Percentiles rank a stretch among this genome's conserved stretches.
phyloP scores from a whole-genome alignment of 139 green algal species.

The Haematococcus sp. region DNA sequence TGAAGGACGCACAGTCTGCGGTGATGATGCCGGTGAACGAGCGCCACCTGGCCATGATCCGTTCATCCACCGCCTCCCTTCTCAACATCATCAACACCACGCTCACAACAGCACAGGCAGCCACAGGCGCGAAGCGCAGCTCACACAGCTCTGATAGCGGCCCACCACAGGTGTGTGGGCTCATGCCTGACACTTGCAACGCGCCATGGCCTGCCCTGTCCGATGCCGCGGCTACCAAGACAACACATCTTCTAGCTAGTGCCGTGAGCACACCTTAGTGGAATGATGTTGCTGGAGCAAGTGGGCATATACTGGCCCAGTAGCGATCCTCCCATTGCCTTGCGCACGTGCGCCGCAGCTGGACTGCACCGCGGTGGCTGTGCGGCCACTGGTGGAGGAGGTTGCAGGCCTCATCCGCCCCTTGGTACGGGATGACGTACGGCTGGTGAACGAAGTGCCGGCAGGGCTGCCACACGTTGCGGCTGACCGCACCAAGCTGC shows the following conservation, averaged over 20 bases:
- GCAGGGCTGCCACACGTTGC: conserved; percentile 27
- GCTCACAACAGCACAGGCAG: conserved; percentile 8
- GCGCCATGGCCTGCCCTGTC: no score
- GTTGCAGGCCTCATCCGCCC: conserved; percentile 39
- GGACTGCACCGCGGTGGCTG: conserved; percentile 3
- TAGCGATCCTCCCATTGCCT: no score
- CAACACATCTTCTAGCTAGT: no score
- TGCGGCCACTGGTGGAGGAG: conserved; percentile 33
- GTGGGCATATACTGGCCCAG: no score
- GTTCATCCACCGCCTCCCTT: conserved; percentile 39
- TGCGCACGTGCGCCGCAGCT: neutral
- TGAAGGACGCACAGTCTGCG: conserved; percentile 22
- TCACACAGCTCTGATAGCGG: no score
- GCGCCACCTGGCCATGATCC: conserved; percentile 37
- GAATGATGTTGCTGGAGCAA: no score
- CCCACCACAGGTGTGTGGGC: no score
- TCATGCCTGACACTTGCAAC: no score
- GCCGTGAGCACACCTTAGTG: no score
- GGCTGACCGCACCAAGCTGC: conserved; percentile 29
- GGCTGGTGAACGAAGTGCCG: conserved; percentile 33
- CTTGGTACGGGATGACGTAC: conserved; percentile 40
- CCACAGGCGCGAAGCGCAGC: neutral
- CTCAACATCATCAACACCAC: conserved; percentile 47
- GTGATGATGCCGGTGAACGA: conserved; percentile 2
- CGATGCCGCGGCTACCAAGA: no score